Evolutionary conservation across 208 protist species (phyloP), one percentile per base, ranked within the genome.

Genomic region (Leishmania major): DNA sequence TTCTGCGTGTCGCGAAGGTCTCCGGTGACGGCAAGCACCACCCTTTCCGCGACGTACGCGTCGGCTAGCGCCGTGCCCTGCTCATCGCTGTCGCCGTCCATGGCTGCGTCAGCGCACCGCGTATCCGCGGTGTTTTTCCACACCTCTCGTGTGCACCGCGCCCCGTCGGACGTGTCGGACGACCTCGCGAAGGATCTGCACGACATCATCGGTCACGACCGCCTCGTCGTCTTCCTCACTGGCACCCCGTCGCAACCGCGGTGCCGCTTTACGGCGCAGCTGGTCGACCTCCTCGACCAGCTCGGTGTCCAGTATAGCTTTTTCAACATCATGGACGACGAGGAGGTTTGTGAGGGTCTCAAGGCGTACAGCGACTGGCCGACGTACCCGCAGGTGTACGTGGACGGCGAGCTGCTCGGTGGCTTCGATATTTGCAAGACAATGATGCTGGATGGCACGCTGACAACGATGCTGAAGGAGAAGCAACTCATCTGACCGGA

Each of bases 321-420:
- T 76, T 98, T 96, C 72, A 93, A 99, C 83, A 98, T 99, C 74
- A 81, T 98, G 43, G 89, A 88, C 15, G 93, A 98, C 80, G 92
- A 97, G 25, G 94, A 97, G 69, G 88, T 99, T 4, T 95, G 96
- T 75, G 91, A 98, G 75, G 95, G 93, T 25, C 83, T 99, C 47
- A 98, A 98, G 87, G 76, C 6, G 70, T 98, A 97, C 87, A 97
- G 90, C 62, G 96, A 98, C 76, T 99, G 96, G 95, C 96, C 96
- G 17, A 99, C 97, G 59, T 98, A 95, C 81, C 97, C 97, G 49
- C 97, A 99, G 81, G 74, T 99, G 28, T 99, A 98, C 86, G 73
- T 97, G 60, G 95, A 98, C 77, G 96, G 96, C 0, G 87, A 98
- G 79, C 90, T 99, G 43, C 73, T 99, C 75, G 97, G 97, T 31